These are phyloP conservation scores for Straminergon stramineum DNA, from an alignment of 225 moss, liverwort and hornwort species.

Conservation along the genomic window DNA sequence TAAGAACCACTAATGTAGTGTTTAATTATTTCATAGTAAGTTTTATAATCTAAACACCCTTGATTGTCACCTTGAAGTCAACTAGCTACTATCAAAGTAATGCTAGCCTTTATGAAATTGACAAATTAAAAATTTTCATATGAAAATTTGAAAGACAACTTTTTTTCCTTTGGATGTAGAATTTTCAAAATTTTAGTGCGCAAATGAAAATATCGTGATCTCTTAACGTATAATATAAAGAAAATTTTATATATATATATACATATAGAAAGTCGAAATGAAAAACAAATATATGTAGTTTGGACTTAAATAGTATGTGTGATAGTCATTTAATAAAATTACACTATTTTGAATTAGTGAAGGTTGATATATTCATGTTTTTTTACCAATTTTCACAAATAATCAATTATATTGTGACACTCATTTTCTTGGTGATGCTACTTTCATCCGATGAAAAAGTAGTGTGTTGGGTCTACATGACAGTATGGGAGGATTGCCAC, in stretches of 20 bases:
- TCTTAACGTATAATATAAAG: no score
- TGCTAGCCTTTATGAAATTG: neutral
- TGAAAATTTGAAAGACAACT: neutral
- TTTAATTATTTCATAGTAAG: neutral
- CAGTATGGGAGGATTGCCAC: no score
- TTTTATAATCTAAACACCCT: no score
- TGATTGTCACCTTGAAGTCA: neutral
- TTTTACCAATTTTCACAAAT: neutral
- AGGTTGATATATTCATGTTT: neutral
- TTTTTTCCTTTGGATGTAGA: neutral
- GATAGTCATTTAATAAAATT: neutral
- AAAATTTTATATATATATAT: no score
- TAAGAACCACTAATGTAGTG: neutral
- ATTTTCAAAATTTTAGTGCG: no score
- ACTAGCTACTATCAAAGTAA: neutral
- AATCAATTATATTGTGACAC: accelerated
- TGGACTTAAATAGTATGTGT: neutral
- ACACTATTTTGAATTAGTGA: neutral
- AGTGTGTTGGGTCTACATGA: no score
- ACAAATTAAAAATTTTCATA: neutral
- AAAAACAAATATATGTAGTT: neutral
- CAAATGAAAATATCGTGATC: no score
- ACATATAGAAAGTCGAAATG: accelerated
- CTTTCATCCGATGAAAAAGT: neutral
- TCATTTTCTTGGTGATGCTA: neutral